Evolutionary conservation across 176 grass and related monocot species (phyloP).

Genomic region (Metroxylon sagu): DNA sequence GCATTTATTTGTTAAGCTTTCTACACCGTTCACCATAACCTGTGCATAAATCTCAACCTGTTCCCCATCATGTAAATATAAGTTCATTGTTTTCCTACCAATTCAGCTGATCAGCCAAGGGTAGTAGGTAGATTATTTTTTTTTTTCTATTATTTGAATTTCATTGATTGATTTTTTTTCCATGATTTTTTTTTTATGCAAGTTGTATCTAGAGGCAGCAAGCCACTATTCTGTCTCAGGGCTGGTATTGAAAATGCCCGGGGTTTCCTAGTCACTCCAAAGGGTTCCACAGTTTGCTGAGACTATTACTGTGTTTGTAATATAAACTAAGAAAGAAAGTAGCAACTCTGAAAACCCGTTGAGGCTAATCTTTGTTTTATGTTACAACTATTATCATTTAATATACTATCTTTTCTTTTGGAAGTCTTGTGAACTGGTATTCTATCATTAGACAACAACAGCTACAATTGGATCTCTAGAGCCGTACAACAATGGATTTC

Average conservation of each 20-base stretch:
- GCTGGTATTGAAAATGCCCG: slow-evolving; percentile 61
- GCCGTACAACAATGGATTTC: too few relatives aligned
- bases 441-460: too few relatives aligned
- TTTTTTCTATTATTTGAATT: slow-evolving; percentile 34
- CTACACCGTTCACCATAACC: slow-evolving; percentile 4
- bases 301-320: slow-evolving; percentile 18
- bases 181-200: slow-evolving; percentile 14
- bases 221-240: slow-evolving; percentile 27
- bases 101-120: slow-evolving; percentile 24
- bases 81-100: slow-evolving; percentile 20
- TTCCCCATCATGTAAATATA: slow-evolving; percentile 47
- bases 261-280: slow-evolving; percentile 20
- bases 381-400: too few relatives aligned
- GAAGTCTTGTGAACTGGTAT: too few relatives aligned
- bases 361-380: too few relatives aligned
- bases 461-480: too few relatives aligned
- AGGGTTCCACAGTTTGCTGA: slow-evolving; percentile 31
- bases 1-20: slow-evolving; percentile 9
- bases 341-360: too few relatives aligned
- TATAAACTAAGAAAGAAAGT: slow-evolving; percentile 30
- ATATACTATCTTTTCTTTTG: too few relatives aligned
- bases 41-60: slow-evolving; percentile 34
- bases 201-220: slow-evolving; percentile 35
- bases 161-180: slow-evolving; percentile 62
- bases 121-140: slow-evolving; percentile 28